Percentiles rank a stretch among this genome's conserved stretches.
phyloP scores from a whole-genome alignment of 2,329 filamentous ascomycete genomes.

The Alternaria sp. region DNA sequence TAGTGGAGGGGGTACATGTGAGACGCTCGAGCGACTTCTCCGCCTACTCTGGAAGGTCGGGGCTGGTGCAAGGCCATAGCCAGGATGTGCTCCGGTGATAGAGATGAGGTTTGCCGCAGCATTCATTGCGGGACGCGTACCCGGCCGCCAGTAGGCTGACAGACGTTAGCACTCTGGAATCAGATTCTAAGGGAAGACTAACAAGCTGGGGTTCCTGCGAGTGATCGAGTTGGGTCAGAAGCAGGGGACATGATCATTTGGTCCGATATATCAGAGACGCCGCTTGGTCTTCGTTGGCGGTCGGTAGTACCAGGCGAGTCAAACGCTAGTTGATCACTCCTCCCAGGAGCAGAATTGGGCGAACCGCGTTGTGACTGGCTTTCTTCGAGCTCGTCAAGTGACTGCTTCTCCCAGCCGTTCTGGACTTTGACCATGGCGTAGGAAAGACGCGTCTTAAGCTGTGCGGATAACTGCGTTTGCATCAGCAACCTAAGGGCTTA shows the following conservation, averaged over 20 bases:
- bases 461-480: constrained; percentile 70
- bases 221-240: constrained; percentile 35
- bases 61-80: constrained; percentile 43
- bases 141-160: constrained; percentile 41
- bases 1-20: constrained; percentile 43
- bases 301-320: constrained; percentile 41
- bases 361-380: constrained; percentile 74
- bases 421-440: constrained; percentile 94
- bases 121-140: constrained; percentile 36
- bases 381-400: constrained; percentile 79
- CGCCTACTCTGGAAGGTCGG: constrained; percentile 44
- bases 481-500: constrained; percentile 33
- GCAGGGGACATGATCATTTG: constrained; percentile 46
- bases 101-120: constrained; percentile 40
- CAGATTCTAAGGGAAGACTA: constrained; percentile 6
- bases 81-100: constrained; percentile 34
- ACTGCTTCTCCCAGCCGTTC: constrained; percentile 83
- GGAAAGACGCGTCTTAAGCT: constrained; percentile 82
- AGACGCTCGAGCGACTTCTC: constrained; percentile 47
- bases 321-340: constrained; percentile 38
- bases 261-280: constrained; percentile 48
- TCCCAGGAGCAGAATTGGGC: constrained; percentile 66
- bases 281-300: constrained; percentile 45
- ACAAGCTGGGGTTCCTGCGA: constrained; percentile 36
- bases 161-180: background rate